Percentiles rank a stretch among this genome's conserved stretches.
These are phyloP conservation scores for Trichoderma afroharzianum DNA, from an alignment of 2,329 filamentous ascomycete genomes.

Conservation along the genomic window DNA sequence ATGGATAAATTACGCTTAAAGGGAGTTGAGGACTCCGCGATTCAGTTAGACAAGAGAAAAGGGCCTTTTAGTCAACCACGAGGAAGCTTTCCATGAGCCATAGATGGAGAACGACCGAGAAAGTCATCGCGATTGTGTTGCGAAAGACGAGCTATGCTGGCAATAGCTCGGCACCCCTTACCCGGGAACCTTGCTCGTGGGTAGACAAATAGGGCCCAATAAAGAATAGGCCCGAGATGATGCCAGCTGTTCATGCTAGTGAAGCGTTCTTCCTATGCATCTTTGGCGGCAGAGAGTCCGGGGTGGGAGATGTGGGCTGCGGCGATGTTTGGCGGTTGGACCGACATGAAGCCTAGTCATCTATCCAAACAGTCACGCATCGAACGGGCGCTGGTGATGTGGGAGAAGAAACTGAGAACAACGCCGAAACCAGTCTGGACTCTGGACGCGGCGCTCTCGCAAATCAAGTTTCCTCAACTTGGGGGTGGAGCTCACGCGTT, in stretches of 20 bases:
- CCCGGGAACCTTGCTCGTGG: background rate
- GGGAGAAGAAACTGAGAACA: background rate
- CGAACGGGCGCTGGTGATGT: background rate
- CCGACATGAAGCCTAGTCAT: slow-evolving; percentile 7
- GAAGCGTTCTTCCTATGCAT: background rate
- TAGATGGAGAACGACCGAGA: background rate
- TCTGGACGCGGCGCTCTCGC: background rate
- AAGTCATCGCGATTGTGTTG: background rate
- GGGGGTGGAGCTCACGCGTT: background rate
- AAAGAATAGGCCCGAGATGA: slow-evolving; percentile 2
- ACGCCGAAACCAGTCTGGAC: background rate
- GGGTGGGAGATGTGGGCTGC: background rate
- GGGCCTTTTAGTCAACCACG: background rate
- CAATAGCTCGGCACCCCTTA: background rate
- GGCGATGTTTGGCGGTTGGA: background rate
- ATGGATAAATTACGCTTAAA: background rate
- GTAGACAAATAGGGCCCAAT: background rate
- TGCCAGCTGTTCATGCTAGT: background rate
- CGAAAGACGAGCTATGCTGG: background rate
- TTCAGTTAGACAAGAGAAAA: background rate
- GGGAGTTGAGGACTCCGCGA: background rate
- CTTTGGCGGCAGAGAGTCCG: background rate
- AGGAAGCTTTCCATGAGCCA: background rate
- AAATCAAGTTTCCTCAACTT: background rate
- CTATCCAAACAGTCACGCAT: background rate